Evolutionary conservation across 257 asterid genomes (phyloP).

Genomic region (Apocynum venetum): DNA sequence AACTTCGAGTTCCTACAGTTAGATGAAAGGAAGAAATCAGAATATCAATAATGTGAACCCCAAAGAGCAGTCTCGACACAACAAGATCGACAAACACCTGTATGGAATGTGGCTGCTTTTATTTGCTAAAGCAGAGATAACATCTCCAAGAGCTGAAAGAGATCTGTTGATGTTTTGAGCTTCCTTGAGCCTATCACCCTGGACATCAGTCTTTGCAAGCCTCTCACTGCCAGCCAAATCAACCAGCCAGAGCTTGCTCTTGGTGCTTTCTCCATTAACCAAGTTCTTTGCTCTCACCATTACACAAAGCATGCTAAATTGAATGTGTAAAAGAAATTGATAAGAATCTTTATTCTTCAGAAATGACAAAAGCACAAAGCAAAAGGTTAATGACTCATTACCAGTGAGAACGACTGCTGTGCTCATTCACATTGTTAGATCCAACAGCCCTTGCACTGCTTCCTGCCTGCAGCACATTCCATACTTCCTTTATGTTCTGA

Average conservation of each 20-base stretch:
- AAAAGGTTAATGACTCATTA: conserved; percentile 21
- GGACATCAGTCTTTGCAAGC: conserved; percentile 92
- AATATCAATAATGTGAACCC: not conserved
- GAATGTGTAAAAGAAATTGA: not conserved
- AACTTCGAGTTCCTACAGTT: conserved; percentile 77
- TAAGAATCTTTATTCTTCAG: not conserved
- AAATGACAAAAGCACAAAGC: not conserved
- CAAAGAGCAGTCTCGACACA: not conserved
- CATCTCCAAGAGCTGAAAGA: conserved; percentile 98
- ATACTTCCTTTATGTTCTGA: conserved; percentile 63
- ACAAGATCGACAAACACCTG: conserved; percentile 39
- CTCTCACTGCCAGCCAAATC: conserved; percentile 99
- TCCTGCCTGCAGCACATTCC: conserved; percentile 94
- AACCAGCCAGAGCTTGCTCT: conserved; percentile 98
- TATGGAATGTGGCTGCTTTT: conserved; percentile 96
- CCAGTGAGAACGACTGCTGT: conserved; percentile 99
- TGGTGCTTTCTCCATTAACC: conserved; percentile 72
- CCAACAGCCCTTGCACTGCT: conserved; percentile 92
- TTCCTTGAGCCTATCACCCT: conserved; percentile 97
- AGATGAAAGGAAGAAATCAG: conserved; percentile 1
- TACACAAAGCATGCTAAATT: conserved; percentile 82
- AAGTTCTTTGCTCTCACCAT: conserved; percentile 77
- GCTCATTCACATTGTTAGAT: conserved; percentile 94
- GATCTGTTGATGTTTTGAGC: conserved; percentile 97
- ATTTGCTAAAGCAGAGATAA: conserved; percentile 89